Conservation (phyloP, 2,329 filamentous ascomycete genomes). For the Delphinella strobiligena region DNA sequence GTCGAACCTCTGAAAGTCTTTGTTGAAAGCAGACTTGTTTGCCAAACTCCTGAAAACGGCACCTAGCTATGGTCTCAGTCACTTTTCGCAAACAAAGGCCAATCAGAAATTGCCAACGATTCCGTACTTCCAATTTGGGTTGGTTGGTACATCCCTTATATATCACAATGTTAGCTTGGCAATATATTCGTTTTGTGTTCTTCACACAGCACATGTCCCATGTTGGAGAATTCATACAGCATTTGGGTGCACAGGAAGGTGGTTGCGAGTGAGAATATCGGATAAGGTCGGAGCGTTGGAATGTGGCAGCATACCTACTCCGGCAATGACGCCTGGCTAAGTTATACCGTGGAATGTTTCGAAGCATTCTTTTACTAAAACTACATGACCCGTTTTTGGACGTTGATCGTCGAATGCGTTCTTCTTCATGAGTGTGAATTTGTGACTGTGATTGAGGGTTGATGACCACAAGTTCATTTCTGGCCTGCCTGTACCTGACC, state of each 20-base stretch:
- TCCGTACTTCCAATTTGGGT: no score
- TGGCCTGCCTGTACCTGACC: conserved; percentile 12
- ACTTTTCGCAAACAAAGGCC: no score
- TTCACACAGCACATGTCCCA: no score
- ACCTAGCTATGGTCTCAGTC: no score
- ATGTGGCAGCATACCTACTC: background rate
- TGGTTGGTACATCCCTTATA: background rate
- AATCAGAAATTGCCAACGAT: no score
- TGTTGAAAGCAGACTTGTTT: background rate
- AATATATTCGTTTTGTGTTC: no score
- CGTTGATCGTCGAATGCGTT: background rate
- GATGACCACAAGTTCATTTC: conserved; percentile 10
- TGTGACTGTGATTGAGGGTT: no score
- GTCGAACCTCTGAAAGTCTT: background rate
- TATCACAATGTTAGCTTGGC: background rate
- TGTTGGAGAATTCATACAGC: no score
- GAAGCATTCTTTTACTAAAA: background rate
- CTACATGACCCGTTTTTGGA: background rate
- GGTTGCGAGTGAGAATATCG: no score
- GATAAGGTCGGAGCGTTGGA: background rate
- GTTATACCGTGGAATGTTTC: background rate
- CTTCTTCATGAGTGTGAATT: background rate
- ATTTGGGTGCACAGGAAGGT: no score
- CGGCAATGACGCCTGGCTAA: background rate
- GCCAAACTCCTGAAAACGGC: background rate